phyloP scores from a whole-genome alignment of 2,329 filamentous ascomycete genomes.

The Trematosphaeria pertusa region DNA sequence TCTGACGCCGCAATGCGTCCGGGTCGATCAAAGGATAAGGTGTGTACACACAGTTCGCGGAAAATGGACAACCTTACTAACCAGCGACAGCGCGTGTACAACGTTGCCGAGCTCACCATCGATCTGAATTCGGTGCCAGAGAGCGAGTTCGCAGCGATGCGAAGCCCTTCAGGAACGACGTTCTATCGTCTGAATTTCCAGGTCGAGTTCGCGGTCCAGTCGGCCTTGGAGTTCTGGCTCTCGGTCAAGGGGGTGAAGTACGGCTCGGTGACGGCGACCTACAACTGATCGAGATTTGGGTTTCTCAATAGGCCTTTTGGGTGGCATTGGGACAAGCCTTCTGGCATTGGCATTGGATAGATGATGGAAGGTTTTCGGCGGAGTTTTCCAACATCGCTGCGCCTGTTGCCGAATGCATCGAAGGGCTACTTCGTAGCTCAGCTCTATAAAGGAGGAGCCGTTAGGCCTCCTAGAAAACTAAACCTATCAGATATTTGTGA shows the following conservation, averaged over 20 bases:
- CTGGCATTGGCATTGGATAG: too few species aligned
- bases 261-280: slow-evolving; percentile 23
- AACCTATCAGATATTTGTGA: too few species aligned
- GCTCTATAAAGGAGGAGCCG: too few species aligned
- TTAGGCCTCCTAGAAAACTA: too few species aligned
- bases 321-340: too few species aligned
- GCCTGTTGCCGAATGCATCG: too few species aligned
- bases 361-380: too few species aligned
- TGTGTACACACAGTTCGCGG: not conserved
- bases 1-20: slow-evolving; percentile 11
- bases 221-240: slow-evolving; percentile 25
- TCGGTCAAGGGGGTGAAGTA: slow-evolving; percentile 19
- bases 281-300: slow-evolving; percentile 11
- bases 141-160: not conserved
- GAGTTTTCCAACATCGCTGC: too few species aligned
- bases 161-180: not conserved
- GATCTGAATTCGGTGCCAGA: slow-evolving; percentile 21
- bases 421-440: too few species aligned
- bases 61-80: not conserved
- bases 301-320: too few species aligned
- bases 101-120: slow-evolving; percentile 8
- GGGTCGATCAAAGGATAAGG: not conserved
- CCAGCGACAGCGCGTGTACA: slow-evolving; percentile 14
- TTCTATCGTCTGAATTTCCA: slow-evolving; percentile 8
- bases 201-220: slow-evolving; percentile 23